These are phyloP conservation scores for Dicorynia guianensis DNA, from an alignment of 306 rosid genomes.

Conservation along the genomic window DNA sequence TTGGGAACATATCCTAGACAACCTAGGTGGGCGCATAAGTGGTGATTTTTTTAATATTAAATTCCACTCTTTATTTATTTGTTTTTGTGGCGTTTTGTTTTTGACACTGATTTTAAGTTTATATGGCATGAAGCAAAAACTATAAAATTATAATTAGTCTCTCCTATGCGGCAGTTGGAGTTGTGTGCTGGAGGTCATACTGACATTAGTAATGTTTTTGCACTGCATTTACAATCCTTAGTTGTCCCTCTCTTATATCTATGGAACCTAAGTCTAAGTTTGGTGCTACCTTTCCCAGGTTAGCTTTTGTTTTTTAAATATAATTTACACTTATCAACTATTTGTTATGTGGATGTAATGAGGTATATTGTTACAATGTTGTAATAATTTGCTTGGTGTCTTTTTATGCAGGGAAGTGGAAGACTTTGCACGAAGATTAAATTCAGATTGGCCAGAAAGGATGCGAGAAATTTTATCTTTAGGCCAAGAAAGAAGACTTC, in stretches of 20 bases:
- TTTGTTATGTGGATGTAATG: neutral
- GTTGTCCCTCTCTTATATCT: no score
- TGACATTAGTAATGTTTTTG: neutral
- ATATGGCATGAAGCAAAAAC: neutral
- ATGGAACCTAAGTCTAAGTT: no score
- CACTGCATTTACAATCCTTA: neutral
- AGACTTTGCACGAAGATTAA: slow-evolving; percentile 87
- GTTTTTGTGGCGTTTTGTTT: neutral
- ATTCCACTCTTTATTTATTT: no score
- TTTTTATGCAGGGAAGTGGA: slow-evolving; percentile 77
- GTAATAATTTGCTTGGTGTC: neutral
- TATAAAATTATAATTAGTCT: neutral
- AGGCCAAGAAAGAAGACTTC: slow-evolving; percentile 76
- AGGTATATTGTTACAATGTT: neutral
- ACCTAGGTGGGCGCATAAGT: neutral
- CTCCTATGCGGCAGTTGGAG: neutral
- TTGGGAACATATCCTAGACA: neutral
- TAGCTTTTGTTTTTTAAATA: no score
- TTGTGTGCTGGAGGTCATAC: neutral
- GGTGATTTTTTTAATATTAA: neutral
- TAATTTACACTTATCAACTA: slow-evolving; percentile 11
- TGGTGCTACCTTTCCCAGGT: no score
- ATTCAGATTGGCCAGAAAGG: slow-evolving; percentile 93
- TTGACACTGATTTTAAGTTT: neutral
- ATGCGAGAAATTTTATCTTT: slow-evolving; percentile 80